A percentile compares a stretch with the other conserved stretches of the same genome.
These are phyloP conservation scores for Phytopythium montanum DNA, from an alignment of 352 stramenopile genomes.

Conservation along the genomic window DNA sequence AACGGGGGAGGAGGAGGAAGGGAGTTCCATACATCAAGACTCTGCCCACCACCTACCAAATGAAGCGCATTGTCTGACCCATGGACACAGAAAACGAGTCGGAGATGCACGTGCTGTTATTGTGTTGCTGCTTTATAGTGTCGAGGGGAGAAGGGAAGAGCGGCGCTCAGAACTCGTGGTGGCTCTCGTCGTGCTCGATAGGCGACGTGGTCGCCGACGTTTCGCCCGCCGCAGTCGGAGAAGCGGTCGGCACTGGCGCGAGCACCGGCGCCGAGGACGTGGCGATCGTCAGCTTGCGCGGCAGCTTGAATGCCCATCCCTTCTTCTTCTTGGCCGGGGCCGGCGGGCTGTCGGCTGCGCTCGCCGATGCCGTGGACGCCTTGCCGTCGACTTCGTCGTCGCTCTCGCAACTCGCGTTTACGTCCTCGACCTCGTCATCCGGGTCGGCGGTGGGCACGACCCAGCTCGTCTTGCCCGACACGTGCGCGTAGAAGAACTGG, in stretches of 20 bases:
- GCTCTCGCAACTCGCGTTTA: slow-evolving; percentile 5
- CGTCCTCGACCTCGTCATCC: slow-evolving; percentile 15
- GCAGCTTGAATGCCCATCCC: slow-evolving; percentile 36
- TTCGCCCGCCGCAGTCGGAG: slow-evolving; percentile 12
- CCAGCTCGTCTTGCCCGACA: slow-evolving; percentile 62
- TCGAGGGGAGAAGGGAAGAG: background rate
- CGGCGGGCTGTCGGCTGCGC: slow-evolving; percentile 23
- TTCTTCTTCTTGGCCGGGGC: slow-evolving; percentile 26
- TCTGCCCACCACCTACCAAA: too few species aligned
- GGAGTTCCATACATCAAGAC: too few species aligned
- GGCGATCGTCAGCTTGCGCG: slow-evolving; percentile 27
- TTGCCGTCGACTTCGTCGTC: slow-evolving; percentile 29
- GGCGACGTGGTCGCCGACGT: slow-evolving; percentile 25
- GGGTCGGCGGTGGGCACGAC: slow-evolving; percentile 42
- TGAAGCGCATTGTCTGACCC: too few species aligned
- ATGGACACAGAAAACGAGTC: background rate
- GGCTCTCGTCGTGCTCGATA: slow-evolving; percentile 38
- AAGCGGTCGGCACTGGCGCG: slow-evolving; percentile 5
- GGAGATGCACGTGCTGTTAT: slow-evolving; percentile 6
- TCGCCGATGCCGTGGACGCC: slow-evolving; percentile 23
- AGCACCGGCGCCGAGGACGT: slow-evolving; percentile 15
- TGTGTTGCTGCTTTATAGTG: slow-evolving; percentile 5
- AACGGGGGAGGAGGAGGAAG: too few species aligned
- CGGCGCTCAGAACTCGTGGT: slow-evolving; percentile 50
- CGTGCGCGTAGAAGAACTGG: slow-evolving; percentile 65